Conservation (phyloP, 169 alveolate genomes). For the Amoebophrya sp. region DNA sequence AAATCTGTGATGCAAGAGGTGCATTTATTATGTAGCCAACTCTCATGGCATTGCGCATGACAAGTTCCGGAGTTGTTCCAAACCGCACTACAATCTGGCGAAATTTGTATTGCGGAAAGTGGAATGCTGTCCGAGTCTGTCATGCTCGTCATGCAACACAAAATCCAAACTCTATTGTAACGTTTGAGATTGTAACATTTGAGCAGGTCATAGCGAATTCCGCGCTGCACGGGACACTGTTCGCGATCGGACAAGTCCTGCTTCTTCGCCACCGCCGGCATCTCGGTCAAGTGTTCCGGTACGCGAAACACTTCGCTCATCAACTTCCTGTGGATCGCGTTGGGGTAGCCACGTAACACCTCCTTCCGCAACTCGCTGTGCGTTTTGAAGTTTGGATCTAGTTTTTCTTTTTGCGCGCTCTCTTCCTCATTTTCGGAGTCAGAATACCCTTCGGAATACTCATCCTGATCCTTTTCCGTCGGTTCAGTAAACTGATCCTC, state of each 20-base stretch:
- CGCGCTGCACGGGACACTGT: background rate
- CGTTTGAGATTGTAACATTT: too few species aligned
- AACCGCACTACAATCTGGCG: too few species aligned
- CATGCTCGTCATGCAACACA: too few species aligned
- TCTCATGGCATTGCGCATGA: too few species aligned
- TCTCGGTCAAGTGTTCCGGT: background rate
- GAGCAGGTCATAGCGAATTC: background rate
- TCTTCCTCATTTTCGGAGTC: background rate
- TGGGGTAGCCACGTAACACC: background rate
- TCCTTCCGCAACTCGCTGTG: background rate
- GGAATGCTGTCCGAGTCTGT: too few species aligned
- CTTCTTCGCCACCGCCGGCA: background rate
- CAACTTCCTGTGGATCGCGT: background rate
- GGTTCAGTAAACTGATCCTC: background rate
- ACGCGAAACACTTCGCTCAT: background rate
- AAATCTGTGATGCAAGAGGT: too few species aligned
- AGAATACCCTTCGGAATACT: background rate
- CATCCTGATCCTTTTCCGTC: background rate
- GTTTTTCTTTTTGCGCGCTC: background rate
- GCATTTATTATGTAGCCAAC: too few species aligned
- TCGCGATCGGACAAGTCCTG: background rate
- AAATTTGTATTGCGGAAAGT: too few species aligned
- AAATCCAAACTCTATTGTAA: too few species aligned
- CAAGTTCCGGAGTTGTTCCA: too few species aligned
- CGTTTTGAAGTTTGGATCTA: background rate